Conservation (phyloP, 768 basidiomycete genomes). For the Fomitopsis serialis region DNA sequence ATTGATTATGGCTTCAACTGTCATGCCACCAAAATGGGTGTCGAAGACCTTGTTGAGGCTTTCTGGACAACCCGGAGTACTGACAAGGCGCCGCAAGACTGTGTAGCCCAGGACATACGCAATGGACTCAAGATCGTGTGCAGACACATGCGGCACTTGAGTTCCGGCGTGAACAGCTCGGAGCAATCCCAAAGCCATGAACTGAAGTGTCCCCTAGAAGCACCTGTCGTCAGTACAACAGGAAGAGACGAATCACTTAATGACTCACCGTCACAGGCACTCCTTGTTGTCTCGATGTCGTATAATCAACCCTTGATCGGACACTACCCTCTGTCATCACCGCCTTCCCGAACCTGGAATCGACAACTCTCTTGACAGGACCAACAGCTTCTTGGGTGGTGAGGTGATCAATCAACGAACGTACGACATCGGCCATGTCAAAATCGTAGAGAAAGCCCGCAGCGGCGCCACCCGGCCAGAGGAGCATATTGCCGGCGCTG, state of each 20-base stretch:
- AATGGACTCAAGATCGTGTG: conserved; percentile 15
- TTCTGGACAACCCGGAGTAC: too few species aligned
- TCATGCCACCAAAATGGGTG: too few species aligned
- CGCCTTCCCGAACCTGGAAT: background rate
- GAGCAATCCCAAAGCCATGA: conserved; percentile 16
- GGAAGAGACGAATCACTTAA: background rate
- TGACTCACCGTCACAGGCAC: background rate
- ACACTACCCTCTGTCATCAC: background rate
- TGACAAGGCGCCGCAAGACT: background rate
- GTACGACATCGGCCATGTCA: conserved; percentile 22
- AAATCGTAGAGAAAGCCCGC: background rate
- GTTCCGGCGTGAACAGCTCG: background rate
- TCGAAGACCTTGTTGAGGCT: too few species aligned
- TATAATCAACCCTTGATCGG: conserved; percentile 1
- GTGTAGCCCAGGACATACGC: conserved; percentile 10
- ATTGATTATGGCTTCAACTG: too few species aligned
- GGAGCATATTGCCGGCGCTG: conserved; percentile 30
- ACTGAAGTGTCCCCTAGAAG: conserved; percentile 19
- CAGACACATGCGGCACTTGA: background rate
- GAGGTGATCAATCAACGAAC: conserved; percentile 8
- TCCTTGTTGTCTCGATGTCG: background rate
- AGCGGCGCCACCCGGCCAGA: conserved; percentile 8
- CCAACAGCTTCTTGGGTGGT: conserved; percentile 12
- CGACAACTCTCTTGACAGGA: conserved; percentile 13
- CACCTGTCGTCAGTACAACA: background rate